Conservation (phyloP, 176 grass and related monocot genomes). For the Carex scoparia region DNA sequence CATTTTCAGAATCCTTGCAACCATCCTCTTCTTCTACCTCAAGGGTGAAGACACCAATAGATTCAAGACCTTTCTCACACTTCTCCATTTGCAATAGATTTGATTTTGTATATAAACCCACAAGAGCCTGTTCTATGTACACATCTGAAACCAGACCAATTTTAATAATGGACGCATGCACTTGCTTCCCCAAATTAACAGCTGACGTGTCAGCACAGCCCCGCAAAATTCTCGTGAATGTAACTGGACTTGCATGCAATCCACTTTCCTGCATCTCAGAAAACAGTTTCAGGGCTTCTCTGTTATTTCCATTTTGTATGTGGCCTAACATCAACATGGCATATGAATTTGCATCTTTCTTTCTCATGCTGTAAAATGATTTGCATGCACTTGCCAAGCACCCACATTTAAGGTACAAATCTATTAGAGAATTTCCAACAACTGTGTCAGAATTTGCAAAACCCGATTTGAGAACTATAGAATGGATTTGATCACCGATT, state of each 20-base stretch:
- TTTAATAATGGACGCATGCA: slow-evolving; percentile 89
- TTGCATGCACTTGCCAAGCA: slow-evolving; percentile 63
- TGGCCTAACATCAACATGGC: slow-evolving; percentile 68
- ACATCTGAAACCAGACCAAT: slow-evolving; percentile 90
- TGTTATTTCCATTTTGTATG: slow-evolving; percentile 65
- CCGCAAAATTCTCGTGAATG: slow-evolving; percentile 64
- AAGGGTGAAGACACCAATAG: slow-evolving; percentile 23
- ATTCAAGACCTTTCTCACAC: neutral
- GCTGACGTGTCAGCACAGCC: slow-evolving; percentile 63
- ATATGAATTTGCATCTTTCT: slow-evolving; percentile 74
- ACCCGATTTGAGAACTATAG: slow-evolving; percentile 57
- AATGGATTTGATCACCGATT: slow-evolving; percentile 77
- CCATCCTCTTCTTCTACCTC: slow-evolving; percentile 4
- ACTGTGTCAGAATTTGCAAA: slow-evolving; percentile 59
- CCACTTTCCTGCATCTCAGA: slow-evolving; percentile 79
- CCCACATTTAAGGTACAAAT: slow-evolving; percentile 79
- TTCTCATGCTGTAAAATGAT: slow-evolving; percentile 77
- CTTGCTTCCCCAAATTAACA: slow-evolving; percentile 78
- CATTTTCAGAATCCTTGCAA: slow-evolving; percentile 17
- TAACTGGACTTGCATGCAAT: slow-evolving; percentile 55
- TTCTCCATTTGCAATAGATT: slow-evolving; percentile 8
- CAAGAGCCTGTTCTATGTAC: slow-evolving; percentile 68
- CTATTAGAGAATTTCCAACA: slow-evolving; percentile 75
- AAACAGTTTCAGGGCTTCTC: slow-evolving; percentile 62
- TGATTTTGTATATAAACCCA: slow-evolving; percentile 74